These are phyloP conservation scores for Curvularia lunata DNA, from an alignment of 2,329 filamentous ascomycete genomes.

Conservation along the genomic window DNA sequence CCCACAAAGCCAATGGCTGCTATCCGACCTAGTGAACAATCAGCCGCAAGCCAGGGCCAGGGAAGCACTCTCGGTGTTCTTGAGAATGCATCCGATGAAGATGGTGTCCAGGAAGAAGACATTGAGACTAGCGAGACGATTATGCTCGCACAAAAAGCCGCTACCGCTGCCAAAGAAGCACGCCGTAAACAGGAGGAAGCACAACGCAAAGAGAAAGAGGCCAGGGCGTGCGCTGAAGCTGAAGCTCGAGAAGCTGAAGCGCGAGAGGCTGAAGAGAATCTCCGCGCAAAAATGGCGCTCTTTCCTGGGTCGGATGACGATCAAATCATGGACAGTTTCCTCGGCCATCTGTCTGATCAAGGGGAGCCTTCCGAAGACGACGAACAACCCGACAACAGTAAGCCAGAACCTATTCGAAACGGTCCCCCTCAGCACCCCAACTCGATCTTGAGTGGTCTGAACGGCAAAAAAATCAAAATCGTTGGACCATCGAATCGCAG, in stretches of 20 bases:
- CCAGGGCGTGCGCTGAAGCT: conserved; percentile 32
- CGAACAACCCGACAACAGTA: conserved; percentile 3
- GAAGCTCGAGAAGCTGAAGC: conserved; percentile 16
- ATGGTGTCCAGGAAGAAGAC: conserved; percentile 41
- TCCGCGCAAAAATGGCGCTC: conserved; percentile 44
- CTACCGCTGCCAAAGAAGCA: conserved; percentile 34
- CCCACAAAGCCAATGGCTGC: conserved; percentile 31
- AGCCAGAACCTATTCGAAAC: conserved; percentile 12
- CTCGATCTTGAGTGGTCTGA: conserved; percentile 40
- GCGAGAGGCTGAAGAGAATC: conserved; percentile 42
- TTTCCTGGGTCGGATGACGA: conserved; percentile 41
- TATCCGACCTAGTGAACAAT: conserved; percentile 34
- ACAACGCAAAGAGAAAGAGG: conserved; percentile 29
- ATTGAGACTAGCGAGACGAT: conserved; percentile 33
- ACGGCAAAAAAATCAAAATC: conserved; percentile 48
- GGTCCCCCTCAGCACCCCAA: conserved; percentile 31
- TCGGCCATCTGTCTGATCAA: conserved; percentile 32
- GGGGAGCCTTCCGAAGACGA: conserved; percentile 25
- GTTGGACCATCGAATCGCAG: conserved; percentile 34
- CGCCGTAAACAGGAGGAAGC: background rate
- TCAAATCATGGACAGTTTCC: conserved; percentile 36
- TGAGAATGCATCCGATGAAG: conserved; percentile 34
- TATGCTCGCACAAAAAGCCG: conserved; percentile 34
- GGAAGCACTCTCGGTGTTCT: conserved; percentile 39
- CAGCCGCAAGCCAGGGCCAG: conserved; percentile 30